Evolutionary conservation across 2,329 filamentous ascomycete species (phyloP).

Genomic region (Dothistroma pini): DNA sequence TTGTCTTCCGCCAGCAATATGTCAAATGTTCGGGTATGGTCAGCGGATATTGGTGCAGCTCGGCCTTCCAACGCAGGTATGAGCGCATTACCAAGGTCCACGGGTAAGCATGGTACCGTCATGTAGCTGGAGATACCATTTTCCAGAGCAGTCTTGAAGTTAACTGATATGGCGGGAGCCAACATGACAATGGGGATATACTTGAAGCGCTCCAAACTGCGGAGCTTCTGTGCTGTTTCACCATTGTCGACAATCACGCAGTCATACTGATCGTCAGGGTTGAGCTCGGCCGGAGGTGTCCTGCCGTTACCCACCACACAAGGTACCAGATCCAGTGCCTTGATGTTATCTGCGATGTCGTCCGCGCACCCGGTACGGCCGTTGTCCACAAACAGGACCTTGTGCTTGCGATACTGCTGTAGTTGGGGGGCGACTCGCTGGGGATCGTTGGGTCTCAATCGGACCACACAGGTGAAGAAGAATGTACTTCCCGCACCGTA

Average conservation of each 20-base stretch:
- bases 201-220: slow-evolving; percentile 91
- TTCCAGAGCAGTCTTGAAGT: slow-evolving; percentile 87
- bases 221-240: slow-evolving; percentile 78
- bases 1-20: slow-evolving; percentile 97
- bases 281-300: slow-evolving; percentile 52
- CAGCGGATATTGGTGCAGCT: slow-evolving; percentile 83
- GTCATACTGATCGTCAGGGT: slow-evolving; percentile 69
- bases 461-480: slow-evolving; percentile 92
- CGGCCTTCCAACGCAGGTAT: slow-evolving; percentile 91
- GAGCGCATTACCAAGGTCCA: slow-evolving; percentile 94
- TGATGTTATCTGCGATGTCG: slow-evolving; percentile 75
- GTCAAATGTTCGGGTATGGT: slow-evolving; percentile 93
- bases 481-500: slow-evolving; percentile 91
- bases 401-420: slow-evolving; percentile 85
- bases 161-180: slow-evolving; percentile 84
- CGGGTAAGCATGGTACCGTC: slow-evolving; percentile 91
- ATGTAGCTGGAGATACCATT: slow-evolving; percentile 98
- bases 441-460: slow-evolving; percentile 75
- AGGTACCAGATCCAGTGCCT: slow-evolving; percentile 73
- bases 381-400: slow-evolving; percentile 92
- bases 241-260: slow-evolving; percentile 95
- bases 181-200: slow-evolving; percentile 94
- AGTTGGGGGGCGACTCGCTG: slow-evolving; percentile 77
- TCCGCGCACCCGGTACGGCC: slow-evolving; percentile 72
- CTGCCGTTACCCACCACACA: slow-evolving; percentile 76